These are phyloP conservation scores for Phytopythium boreale DNA, from an alignment of 352 stramenopile species.

Conservation along the genomic window DNA sequence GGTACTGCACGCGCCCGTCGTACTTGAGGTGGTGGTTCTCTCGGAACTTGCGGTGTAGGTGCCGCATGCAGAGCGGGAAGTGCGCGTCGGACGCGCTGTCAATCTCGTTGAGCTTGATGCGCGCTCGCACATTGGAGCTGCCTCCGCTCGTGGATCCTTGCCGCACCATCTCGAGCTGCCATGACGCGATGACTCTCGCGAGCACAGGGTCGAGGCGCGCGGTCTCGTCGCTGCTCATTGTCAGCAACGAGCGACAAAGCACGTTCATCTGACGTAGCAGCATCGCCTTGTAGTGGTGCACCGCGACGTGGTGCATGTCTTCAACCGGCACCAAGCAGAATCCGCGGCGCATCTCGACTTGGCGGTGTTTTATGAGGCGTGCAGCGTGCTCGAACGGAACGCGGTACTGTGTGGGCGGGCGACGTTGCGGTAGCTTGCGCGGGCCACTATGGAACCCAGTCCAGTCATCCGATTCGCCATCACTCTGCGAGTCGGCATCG, in stretches of 20 bases:
- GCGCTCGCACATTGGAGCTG: constrained; percentile 12
- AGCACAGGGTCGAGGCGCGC: constrained; percentile 2
- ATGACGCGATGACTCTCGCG: not conserved
- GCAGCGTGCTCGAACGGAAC: constrained; percentile 50
- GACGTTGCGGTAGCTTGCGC: not conserved
- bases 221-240: not conserved
- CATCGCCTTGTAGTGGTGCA: constrained; percentile 34
- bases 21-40: constrained; percentile 86
- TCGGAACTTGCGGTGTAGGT: constrained; percentile 67
- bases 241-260: constrained; percentile 34
- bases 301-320: constrained; percentile 32
- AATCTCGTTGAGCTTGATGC: constrained; percentile 75
- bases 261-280: constrained; percentile 36
- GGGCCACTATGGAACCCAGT: not conserved
- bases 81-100: constrained; percentile 50
- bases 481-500: constrained; percentile 1
- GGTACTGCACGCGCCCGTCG: constrained; percentile 79
- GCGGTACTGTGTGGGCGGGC: constrained; percentile 16
- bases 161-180: constrained; percentile 20
- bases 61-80: constrained; percentile 82
- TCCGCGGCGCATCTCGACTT: constrained; percentile 42
- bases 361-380: constrained; percentile 34
- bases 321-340: constrained; percentile 38
- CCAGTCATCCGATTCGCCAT: not conserved
- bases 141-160: constrained; percentile 34